Evolutionary conservation across 1,284 basidiomycete genomes (phyloP).

Genomic region (Porodaedalea pini): DNA sequence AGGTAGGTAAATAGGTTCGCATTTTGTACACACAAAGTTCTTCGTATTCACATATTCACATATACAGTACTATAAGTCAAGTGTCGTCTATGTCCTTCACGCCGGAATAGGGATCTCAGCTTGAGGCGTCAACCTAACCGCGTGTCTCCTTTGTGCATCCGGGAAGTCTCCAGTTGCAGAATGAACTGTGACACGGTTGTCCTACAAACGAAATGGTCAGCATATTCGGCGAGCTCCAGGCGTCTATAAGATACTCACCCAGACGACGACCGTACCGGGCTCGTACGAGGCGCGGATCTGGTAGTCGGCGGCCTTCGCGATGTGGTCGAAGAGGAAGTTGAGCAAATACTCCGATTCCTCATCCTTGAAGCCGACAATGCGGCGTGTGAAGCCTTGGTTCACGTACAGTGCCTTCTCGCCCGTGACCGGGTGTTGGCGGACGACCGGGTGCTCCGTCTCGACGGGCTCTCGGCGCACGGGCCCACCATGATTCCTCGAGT

Average conservation of each 20-base stretch:
- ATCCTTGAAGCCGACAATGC: constrained; percentile 64
- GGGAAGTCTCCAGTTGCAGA: constrained; percentile 46
- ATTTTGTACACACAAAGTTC: background rate
- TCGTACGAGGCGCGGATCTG: constrained; percentile 43
- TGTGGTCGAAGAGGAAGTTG: constrained; percentile 57
- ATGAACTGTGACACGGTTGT: constrained; percentile 51
- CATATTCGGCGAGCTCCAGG: background rate
- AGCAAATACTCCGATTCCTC: constrained; percentile 67
- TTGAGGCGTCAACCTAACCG: constrained; percentile 50
- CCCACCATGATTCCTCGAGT: constrained; percentile 46
- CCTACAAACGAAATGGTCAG: constrained; percentile 29
- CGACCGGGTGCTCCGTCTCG: constrained; percentile 52
- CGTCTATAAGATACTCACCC: constrained; percentile 33
- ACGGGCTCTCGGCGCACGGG: constrained; percentile 64
- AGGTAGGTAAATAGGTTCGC: too few relatives aligned
- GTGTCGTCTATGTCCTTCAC: constrained; percentile 6
- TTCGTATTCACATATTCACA: background rate
- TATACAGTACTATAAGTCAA: background rate
- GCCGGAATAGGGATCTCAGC: constrained; percentile 47
- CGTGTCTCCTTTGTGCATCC: constrained; percentile 41
- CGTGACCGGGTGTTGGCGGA: constrained; percentile 61
- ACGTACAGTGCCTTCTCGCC: constrained; percentile 65
- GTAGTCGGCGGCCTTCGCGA: constrained; percentile 45
- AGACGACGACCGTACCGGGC: constrained; percentile 46
- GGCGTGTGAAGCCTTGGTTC: constrained; percentile 58